Percentiles rank a stretch among this genome's conserved stretches.
These are phyloP conservation scores for Halophytophthora batemanensis DNA, from an alignment of 352 stramenopile genomes.

Conservation along the genomic window DNA sequence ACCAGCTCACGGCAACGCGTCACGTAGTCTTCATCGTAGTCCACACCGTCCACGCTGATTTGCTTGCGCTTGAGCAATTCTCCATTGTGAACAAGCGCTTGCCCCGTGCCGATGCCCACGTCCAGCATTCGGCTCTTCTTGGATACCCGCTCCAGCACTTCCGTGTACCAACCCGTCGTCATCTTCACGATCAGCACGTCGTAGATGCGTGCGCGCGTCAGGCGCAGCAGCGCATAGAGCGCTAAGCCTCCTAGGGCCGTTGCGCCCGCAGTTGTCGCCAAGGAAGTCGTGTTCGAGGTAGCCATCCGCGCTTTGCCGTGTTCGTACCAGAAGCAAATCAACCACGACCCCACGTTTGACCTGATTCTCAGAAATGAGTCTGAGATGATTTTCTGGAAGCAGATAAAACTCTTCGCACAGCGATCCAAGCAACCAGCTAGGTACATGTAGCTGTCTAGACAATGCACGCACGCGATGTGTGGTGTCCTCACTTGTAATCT, in stretches of 20 bases:
- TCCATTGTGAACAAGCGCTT: conserved; percentile 63
- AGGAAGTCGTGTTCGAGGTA: not conserved
- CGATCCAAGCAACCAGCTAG: no score
- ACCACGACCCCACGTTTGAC: no score
- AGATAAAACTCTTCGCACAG: no score
- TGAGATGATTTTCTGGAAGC: no score
- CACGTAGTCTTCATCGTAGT: conserved; percentile 90
- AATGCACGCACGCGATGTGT: no score
- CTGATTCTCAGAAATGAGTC: not conserved
- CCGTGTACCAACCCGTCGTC: conserved; percentile 87
- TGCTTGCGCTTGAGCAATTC: conserved; percentile 62
- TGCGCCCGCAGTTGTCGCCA: conserved; percentile 12
- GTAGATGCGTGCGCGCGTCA: conserved; percentile 80
- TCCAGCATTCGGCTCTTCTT: conserved; percentile 71
- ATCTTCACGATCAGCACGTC: conserved; percentile 86
- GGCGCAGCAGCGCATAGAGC: conserved; percentile 49
- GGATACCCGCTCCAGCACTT: conserved; percentile 67
- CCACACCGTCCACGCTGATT: conserved; percentile 81
- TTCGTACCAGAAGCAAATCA: no score
- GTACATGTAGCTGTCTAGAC: no score
- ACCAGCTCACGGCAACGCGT: conserved; percentile 58
- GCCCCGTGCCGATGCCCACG: conserved; percentile 87
- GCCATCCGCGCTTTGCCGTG: no score
- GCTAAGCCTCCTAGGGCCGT: conserved; percentile 21
- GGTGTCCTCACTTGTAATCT: no score